These are phyloP conservation scores for Sungouiozyma intestinalis DNA, from an alignment of 805 yeast genomes.

Conservation along the genomic window DNA sequence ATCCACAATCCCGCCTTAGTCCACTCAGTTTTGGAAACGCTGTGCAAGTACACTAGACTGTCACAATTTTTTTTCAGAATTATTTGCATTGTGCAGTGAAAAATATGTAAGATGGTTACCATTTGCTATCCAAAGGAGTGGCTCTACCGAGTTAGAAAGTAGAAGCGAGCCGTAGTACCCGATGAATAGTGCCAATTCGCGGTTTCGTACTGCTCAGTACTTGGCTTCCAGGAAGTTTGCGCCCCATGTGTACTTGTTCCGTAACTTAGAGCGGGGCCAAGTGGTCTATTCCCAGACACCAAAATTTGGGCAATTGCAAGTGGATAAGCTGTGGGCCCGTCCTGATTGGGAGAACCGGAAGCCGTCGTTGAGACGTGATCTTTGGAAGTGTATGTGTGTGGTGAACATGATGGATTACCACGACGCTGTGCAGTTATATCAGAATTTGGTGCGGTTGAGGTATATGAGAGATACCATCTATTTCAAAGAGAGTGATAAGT, in stretches of 20 bases:
- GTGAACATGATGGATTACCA: constrained; percentile 54
- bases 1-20: too few species aligned
- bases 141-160: too few species aligned
- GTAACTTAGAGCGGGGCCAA: constrained; percentile 83
- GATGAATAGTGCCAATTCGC: constrained; percentile 14
- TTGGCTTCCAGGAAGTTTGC: constrained; percentile 51
- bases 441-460: constrained; percentile 64
- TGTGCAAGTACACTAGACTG: not conserved
- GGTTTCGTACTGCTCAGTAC: constrained; percentile 51
- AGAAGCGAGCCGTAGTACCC: too few species aligned
- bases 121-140: too few species aligned
- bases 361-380: constrained; percentile 66
- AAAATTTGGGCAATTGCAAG: constrained; percentile 35
- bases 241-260: constrained; percentile 74
- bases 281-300: constrained; percentile 84
- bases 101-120: too few species aligned
- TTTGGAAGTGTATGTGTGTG: constrained; percentile 87
- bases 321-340: constrained; percentile 49
- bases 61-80: not conserved
- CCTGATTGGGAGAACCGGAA: constrained; percentile 86
- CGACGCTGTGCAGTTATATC: constrained; percentile 60
- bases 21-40: too few species aligned
- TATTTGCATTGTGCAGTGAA: not conserved
- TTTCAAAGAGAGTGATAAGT: constrained; percentile 47
- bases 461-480: constrained; percentile 57